Evolutionary conservation across 257 asterid genomes (phyloP).

Genomic region (Oldenlandia corymbosa): DNA sequence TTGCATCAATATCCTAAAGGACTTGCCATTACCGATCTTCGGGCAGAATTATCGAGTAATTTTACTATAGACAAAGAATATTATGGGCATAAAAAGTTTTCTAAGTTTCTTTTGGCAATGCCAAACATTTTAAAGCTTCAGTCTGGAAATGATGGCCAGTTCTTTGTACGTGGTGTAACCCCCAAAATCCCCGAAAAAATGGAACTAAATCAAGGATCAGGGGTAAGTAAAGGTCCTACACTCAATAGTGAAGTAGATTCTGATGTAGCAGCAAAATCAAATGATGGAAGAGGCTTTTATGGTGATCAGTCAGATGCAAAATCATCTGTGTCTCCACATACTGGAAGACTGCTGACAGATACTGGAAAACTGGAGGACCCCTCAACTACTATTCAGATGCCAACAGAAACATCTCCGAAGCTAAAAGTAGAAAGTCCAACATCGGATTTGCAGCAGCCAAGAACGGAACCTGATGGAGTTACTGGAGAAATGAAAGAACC

Average conservation of each 20-base stretch:
- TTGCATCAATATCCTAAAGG: conserved; percentile 61
- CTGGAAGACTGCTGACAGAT: conserved; percentile 24
- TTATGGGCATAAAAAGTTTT: conserved; percentile 67
- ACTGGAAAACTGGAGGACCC: conserved; percentile 1
- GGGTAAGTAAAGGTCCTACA: conserved; percentile 20
- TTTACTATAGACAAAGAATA: conserved; percentile 49
- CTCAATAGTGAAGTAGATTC: conserved; percentile 25
- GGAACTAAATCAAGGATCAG: conserved; percentile 28
- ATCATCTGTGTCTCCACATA: conserved; percentile 13
- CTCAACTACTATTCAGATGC: conserved; percentile 19
- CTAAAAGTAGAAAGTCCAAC: conserved; percentile 25
- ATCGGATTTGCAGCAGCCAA: conserved; percentile 18
- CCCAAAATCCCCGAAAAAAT: conserved; percentile 31
- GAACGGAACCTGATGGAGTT: conserved; percentile 21
- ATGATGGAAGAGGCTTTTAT: conserved; percentile 24
- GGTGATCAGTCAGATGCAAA: conserved; percentile 27
- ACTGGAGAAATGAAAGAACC: conserved; percentile 28
- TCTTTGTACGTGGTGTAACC: conserved; percentile 27
- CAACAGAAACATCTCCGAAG: conserved; percentile 18
- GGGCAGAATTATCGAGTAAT: conserved; percentile 40
- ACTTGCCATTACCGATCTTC: conserved; percentile 45
- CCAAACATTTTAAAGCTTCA: conserved; percentile 55
- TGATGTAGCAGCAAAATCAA: conserved; percentile 17
- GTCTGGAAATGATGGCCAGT: conserved; percentile 31
- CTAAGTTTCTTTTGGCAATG: conserved; percentile 74